Evolutionary conservation across 768 basidiomycete genomes (phyloP), one percentile per base, ranked within the genome.

Genomic region (Sutorius australiensis): DNA sequence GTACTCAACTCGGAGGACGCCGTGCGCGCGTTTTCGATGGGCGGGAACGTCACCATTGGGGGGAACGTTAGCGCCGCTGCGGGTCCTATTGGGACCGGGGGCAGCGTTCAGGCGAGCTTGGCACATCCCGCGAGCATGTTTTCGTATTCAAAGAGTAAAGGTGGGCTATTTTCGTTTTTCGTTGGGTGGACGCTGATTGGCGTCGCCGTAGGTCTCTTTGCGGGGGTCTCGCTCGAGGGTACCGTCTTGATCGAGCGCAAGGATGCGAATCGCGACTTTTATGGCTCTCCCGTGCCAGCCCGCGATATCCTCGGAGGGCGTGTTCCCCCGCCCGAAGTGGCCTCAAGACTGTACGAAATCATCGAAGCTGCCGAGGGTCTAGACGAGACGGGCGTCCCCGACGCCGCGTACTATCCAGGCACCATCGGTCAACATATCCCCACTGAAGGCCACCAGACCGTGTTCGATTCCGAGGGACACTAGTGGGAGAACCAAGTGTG

Each of bases 51-150:
- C 24, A 98, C 95, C 3, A 90, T 98, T 49, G 95, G 95, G 2
- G 95, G 95, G 5, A 86, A 87, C 61, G 78, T 93, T 65, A 84
- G 82, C 58, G 92, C 89, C 2, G 76, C 86, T 0, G 94, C 94
- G 7, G 95, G 95, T 1, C 95, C 95, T 0, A 88, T 98, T 54
- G 95, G 95, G 1, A 97, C 95, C 0, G 95, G 95, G 5, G 95
- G 90, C 4, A 88, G 89, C 54, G 83, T 97, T 0, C 87, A 93
- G 61, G 84, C 93, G 1, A 84, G 83, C 3, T 75, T 95, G 38
- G 92, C 93, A 5, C 92, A 95, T 70, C 95, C 95, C 0, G 86
- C 95, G 17, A 94, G 94, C 5, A 95, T 98, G 91, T 99, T 97
- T 72, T 92, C 90, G 56, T 95, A 97, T 69, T 94, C 92, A 10